A percentile compares a stretch with the other conserved stretches of the same genome.
Evolutionary conservation across 176 grass and related monocot species (phyloP).

Genomic region (Hordeum marinum): DNA sequence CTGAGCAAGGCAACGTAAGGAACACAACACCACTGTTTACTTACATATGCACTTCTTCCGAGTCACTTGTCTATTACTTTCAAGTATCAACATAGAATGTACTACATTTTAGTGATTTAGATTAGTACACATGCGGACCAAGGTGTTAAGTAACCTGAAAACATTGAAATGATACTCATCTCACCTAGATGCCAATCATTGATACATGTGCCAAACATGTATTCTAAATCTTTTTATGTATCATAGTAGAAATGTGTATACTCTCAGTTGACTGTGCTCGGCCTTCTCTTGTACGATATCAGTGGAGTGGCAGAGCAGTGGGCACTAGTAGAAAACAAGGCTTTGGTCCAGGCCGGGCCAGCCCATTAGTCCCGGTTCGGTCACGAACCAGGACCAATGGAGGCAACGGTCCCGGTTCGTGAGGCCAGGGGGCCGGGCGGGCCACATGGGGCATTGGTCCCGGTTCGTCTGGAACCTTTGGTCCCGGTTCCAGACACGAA

Average conservation of each 20-base stretch:
- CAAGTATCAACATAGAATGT: no score
- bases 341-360: no score
- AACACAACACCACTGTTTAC: neutral
- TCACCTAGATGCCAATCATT: neutral
- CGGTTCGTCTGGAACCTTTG: no score
- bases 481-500: no score
- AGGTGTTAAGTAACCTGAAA: neutral
- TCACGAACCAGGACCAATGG: no score
- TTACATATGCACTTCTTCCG: neutral
- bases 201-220: neutral
- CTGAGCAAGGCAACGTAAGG: constrained; percentile 69
- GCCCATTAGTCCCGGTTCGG: no score
- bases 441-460: no score
- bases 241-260: neutral
- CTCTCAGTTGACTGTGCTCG: no score
- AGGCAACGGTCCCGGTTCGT: no score
- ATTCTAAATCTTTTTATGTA: neutral
- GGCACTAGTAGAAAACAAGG: no score
- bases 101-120: no score
- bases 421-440: no score
- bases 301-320: constrained; percentile 62
- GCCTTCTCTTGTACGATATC: constrained; percentile 42
- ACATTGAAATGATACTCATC: neutral
- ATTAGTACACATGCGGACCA: neutral
- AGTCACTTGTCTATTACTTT: neutral